phyloP scores from a whole-genome alignment of 2,329 filamentous ascomycete species.

The Fusarium sarcochroum region DNA sequence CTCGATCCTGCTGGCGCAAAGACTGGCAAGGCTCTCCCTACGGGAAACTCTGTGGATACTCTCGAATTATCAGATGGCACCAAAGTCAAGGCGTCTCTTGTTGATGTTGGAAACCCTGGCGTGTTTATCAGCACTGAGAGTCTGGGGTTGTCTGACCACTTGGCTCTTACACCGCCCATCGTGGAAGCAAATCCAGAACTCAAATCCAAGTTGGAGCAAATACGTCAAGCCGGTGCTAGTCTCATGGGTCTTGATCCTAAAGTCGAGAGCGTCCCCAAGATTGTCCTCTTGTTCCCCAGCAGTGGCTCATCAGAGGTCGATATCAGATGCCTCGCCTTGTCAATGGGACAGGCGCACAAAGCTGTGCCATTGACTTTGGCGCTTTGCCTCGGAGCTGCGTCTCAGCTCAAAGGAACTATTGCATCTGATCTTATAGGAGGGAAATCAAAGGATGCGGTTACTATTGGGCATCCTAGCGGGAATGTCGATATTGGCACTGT shows the following conservation, averaged over 20 bases:
- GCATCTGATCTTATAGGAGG: slow-evolving; percentile 52
- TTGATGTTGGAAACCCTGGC: slow-evolving; percentile 75
- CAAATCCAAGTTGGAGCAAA: slow-evolving; percentile 64
- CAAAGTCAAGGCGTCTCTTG: slow-evolving; percentile 66
- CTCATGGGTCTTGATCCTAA: slow-evolving; percentile 71
- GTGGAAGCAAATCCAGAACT: slow-evolving; percentile 63
- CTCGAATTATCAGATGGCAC: slow-evolving; percentile 57
- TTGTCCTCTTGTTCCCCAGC: slow-evolving; percentile 63
- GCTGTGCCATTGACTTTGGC: slow-evolving; percentile 70
- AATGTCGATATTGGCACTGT: slow-evolving; percentile 61
- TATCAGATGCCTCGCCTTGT: slow-evolving; percentile 64
- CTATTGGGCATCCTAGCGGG: slow-evolving; percentile 64
- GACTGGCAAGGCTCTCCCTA: slow-evolving; percentile 67
- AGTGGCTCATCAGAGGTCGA: slow-evolving; percentile 51
- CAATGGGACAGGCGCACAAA: slow-evolving; percentile 69
- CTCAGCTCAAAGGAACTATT: slow-evolving; percentile 61
- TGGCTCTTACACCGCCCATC: slow-evolving; percentile 66
- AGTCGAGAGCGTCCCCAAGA: slow-evolving; percentile 71
- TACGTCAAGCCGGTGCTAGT: slow-evolving; percentile 69
- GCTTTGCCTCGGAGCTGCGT: slow-evolving; percentile 64
- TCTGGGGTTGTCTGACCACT: slow-evolving; percentile 61
- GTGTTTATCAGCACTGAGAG: slow-evolving; percentile 71
- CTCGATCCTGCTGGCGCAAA: slow-evolving; percentile 73
- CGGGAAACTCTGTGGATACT: slow-evolving; percentile 66
- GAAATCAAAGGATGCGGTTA: slow-evolving; percentile 49